These are phyloP conservation scores for Solanum rostratum DNA, from an alignment of 257 asterid genomes.

Conservation along the genomic window DNA sequence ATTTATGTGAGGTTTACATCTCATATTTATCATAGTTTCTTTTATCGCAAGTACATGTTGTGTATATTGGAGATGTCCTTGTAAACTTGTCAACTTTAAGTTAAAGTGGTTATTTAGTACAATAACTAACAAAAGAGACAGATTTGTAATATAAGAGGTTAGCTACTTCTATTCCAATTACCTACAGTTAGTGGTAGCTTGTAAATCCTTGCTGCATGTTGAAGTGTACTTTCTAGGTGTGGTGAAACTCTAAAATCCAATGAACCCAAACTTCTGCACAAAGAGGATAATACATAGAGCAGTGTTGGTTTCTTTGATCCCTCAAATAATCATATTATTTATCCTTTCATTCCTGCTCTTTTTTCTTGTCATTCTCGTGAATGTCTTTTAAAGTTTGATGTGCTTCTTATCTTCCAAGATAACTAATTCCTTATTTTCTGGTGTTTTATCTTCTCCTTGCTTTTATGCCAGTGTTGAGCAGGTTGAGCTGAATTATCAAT, in stretches of 20 bases:
- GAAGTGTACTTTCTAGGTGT: neutral
- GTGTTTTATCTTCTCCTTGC: neutral
- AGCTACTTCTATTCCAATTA: neutral
- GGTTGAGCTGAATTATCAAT: slow-evolving; percentile 8
- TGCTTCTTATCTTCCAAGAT: neutral
- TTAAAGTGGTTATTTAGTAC: neutral
- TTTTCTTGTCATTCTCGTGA: neutral
- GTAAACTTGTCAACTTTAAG: neutral
- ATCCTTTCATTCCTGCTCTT: neutral
- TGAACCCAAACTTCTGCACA: neutral
- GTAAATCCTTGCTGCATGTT: neutral
- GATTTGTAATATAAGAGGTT: neutral
- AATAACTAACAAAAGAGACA: neutral
- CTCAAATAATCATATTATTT: neutral
- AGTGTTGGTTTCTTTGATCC: neutral
- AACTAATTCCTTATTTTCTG: neutral
- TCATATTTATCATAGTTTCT: neutral
- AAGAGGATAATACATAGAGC: neutral
- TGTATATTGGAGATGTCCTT: neutral
- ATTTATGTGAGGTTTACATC: neutral
- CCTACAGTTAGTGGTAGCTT: neutral
- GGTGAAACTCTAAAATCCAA: neutral
- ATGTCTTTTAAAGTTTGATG: neutral
- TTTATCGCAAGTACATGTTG: neutral
- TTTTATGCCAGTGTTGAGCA: neutral